Conservation (phyloP, 768 basidiomycete genomes). For the Mycena epipterygia region DNA sequence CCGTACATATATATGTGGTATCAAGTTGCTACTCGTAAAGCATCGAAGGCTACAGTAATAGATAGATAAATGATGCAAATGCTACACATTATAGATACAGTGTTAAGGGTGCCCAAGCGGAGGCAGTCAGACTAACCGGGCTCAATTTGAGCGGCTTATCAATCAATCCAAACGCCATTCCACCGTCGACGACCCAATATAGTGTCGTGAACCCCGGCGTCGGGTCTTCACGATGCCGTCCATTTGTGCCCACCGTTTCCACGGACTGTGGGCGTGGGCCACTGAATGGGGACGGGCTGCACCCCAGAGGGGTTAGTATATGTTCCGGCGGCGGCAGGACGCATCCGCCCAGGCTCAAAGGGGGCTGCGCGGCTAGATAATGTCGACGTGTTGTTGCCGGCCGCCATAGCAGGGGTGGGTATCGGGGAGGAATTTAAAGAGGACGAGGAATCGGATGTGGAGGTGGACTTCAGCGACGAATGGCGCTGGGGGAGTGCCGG, state of each 20-base stretch:
- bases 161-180: too few species aligned
- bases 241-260: conserved; percentile 15
- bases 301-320: neutral
- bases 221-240: conserved; percentile 9
- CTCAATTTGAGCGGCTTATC: too few species aligned
- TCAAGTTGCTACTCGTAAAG: conserved; percentile 6
- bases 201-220: too few species aligned
- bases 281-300: conserved; percentile 15
- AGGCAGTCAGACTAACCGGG: too few species aligned
- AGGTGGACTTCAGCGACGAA: conserved; percentile 43
- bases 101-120: neutral
- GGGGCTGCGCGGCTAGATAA: conserved; percentile 68
- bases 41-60: conserved; percentile 9
- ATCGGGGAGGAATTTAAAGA: conserved; percentile 34
- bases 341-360: conserved; percentile 61
- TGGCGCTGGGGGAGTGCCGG: conserved; percentile 44
- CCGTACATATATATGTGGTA: too few species aligned
- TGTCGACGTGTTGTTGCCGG: conserved; percentile 46
- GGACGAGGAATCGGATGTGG: conserved; percentile 36
- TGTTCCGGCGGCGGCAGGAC: neutral
- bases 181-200: too few species aligned
- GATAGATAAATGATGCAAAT: neutral
- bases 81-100: conserved; percentile 31
- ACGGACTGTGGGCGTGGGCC: conserved; percentile 10
- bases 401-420: conserved; percentile 33